A percentile compares a stretch with the other conserved stretches of the same genome.
phyloP scores from a whole-genome alignment of 2,329 filamentous ascomycete genomes.

The Chrysosporium queenslandicum region DNA sequence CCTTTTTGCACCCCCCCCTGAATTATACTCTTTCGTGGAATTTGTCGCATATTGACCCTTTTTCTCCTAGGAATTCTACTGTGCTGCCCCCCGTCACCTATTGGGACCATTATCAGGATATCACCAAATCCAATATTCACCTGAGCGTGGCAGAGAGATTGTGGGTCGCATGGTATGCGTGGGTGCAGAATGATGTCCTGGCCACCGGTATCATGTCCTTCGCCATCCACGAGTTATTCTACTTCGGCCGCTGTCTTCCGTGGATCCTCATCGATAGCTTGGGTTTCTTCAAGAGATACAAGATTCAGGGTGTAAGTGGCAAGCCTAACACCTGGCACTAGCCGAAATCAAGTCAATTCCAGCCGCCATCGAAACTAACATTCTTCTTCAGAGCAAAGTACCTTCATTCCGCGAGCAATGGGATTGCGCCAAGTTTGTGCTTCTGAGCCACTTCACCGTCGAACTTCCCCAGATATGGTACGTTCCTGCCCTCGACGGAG shows the following conservation, averaged over 20 bases:
- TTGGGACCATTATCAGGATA: constrained; percentile 56
- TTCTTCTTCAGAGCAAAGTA: constrained; percentile 58
- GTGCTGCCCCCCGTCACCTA: constrained; percentile 45
- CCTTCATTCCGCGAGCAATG: constrained; percentile 90
- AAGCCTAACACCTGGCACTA: not conserved
- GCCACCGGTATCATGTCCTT: constrained; percentile 98
- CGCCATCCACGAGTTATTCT: constrained; percentile 82
- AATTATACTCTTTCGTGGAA: no score
- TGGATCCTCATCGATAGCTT: constrained; percentile 89
- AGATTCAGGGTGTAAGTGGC: constrained; percentile 69
- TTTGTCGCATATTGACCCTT: no score
- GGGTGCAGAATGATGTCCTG: constrained; percentile 94
- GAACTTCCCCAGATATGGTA: constrained; percentile 95
- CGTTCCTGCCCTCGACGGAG: constrained; percentile 14
- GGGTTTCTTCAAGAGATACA: constrained; percentile 82
- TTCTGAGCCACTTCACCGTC: constrained; percentile 93
- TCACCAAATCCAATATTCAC: constrained; percentile 65
- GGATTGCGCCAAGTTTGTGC: constrained; percentile 84
- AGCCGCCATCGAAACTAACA: constrained; percentile 15
- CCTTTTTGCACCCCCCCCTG: no score
- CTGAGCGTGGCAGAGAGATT: constrained; percentile 79
- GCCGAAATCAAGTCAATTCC: no score
- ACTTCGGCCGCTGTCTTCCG: constrained; percentile 83
- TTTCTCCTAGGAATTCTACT: constrained; percentile 37
- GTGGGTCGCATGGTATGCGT: constrained; percentile 95